phyloP scores from a whole-genome alignment of 148 eudicot genomes.

The Rhododendron ferrugineum region DNA sequence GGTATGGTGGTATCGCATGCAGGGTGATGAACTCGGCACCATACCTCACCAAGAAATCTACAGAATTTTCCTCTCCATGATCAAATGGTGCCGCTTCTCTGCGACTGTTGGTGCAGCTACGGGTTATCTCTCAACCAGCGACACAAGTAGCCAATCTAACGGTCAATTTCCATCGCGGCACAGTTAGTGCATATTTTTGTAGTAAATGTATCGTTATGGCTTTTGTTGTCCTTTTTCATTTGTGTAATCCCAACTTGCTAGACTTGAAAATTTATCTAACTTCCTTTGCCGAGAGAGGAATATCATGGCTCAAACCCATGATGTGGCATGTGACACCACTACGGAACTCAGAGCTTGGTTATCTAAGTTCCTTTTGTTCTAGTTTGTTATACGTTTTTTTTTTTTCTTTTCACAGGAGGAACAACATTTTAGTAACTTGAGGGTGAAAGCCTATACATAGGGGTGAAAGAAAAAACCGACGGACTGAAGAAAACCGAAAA shows the following conservation, averaged over 20 bases:
- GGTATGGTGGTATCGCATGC: background rate
- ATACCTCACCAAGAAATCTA: conserved; percentile 27
- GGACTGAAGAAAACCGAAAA: too few species aligned
- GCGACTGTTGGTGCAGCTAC: conserved; percentile 9
- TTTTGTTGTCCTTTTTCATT: background rate
- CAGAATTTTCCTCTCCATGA: conserved; percentile 14
- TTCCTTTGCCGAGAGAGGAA: background rate
- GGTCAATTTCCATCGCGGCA: background rate
- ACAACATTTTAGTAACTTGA: too few species aligned
- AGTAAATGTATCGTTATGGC: background rate
- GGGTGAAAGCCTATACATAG: background rate
- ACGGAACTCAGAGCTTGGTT: background rate
- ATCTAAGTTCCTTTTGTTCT: background rate
- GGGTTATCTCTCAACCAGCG: conserved; percentile 15
- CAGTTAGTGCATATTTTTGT: background rate
- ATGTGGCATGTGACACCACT: background rate
- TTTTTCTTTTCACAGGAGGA: background rate
- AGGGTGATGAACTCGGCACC: conserved; percentile 47
- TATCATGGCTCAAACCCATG: background rate
- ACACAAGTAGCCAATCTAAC: conserved; percentile 6
- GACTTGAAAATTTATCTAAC: background rate
- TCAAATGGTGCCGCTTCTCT: conserved; percentile 13
- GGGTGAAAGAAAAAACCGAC: too few species aligned
- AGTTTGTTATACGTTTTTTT: background rate
- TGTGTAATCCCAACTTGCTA: background rate